These are phyloP conservation scores for Myxozyma mucilagina DNA, from an alignment of 805 yeast species.

Conservation along the genomic window DNA sequence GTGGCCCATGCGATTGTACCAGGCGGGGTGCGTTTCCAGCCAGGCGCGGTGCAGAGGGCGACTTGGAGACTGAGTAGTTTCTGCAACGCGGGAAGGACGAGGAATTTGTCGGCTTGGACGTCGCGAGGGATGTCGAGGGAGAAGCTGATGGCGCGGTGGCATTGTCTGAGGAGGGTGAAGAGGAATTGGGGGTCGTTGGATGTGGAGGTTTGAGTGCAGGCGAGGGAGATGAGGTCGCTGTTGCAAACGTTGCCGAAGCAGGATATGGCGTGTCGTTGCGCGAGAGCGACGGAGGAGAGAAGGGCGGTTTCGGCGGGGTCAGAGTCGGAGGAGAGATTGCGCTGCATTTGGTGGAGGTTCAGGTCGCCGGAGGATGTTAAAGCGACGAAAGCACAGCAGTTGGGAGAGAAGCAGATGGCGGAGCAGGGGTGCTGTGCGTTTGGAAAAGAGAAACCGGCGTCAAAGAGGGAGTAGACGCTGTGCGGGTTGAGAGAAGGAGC, in stretches of 20 bases:
- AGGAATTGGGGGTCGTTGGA: slow-evolving; percentile 40
- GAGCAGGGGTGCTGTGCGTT: slow-evolving; percentile 24
- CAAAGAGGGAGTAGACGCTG: slow-evolving; percentile 31
- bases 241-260: slow-evolving; percentile 66
- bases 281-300: slow-evolving; percentile 57
- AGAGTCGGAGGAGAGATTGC: slow-evolving; percentile 2
- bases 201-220: slow-evolving; percentile 52
- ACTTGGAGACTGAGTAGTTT: slow-evolving; percentile 69
- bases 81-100: slow-evolving; percentile 77
- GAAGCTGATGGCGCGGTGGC: slow-evolving; percentile 74
- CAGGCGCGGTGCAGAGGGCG: slow-evolving; percentile 55
- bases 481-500: slow-evolving; percentile 12
- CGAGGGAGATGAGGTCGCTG: slow-evolving; percentile 67
- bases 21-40: slow-evolving; percentile 49
- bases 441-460: slow-evolving; percentile 34
- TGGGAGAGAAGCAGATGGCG: slow-evolving; percentile 40
- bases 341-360: slow-evolving; percentile 29
- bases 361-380: slow-evolving; percentile 23
- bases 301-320: slow-evolving; percentile 19
- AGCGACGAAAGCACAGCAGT: slow-evolving; percentile 37
- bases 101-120: slow-evolving; percentile 64
- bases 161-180: slow-evolving; percentile 56
- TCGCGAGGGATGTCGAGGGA: slow-evolving; percentile 70
- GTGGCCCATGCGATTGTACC: slow-evolving; percentile 60
- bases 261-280: slow-evolving; percentile 65